Evolutionary conservation across 345 rosid species (phyloP), one percentile per base, ranked within the genome.

Genomic region (Salix dunnii): DNA sequence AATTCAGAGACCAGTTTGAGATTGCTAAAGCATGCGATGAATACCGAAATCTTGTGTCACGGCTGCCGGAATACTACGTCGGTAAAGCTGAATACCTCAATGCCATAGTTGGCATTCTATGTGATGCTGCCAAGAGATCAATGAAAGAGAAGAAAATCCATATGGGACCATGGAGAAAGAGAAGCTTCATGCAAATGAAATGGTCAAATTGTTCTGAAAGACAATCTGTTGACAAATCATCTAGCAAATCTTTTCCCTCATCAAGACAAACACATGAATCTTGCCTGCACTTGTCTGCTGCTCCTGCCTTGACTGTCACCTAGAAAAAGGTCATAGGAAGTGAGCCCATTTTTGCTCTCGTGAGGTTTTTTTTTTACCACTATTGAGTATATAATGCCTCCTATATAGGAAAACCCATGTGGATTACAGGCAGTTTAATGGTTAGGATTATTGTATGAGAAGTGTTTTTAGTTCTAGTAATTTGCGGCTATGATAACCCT

Each of bases 181-280:
- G 78, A 49, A 76, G 88, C 73, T 85, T 87, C 83, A 84, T 85
- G 86, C 86, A 87, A 69, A 87, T 85, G 90, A 85, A 87, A 84
- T 87, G 90, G 88, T 85, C 90, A 0, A 55, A 23, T 61, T 61
- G 80, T 30, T 64, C 71, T 2, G 68, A 55, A 8, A 70, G 42
- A 28, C n/a, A 46, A 2, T 48, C 76, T 4, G 16, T 28, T 20
- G 71, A 72, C 21, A 67, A 70, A 8, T 31, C 73, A 10, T 38
- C 69, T 6, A 18, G 28, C 49, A 28, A 75, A 35, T 28, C 60
- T 10, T 8, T 9, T 16, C 70, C 66, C 35, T 70, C 80, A 1
- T 42, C 72, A 2, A 70, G 40, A 58, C 75, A 80, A 42, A 23
- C 40, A 13, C 78, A 69, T 40, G 68, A 65, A 3, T 25, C 53